Conservation (phyloP, 306 rosid genomes). For the Vigna mungo region DNA sequence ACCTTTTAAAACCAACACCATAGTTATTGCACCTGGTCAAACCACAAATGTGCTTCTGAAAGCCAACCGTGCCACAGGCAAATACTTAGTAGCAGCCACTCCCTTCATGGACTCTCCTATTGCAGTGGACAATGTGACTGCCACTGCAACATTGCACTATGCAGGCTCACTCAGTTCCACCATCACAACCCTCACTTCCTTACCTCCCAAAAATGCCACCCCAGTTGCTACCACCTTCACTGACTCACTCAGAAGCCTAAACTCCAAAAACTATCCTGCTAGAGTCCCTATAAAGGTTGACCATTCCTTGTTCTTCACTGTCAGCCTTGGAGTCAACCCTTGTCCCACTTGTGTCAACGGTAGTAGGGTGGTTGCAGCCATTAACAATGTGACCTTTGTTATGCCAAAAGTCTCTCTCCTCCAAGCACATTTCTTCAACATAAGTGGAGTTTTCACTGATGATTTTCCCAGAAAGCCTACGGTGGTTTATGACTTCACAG, state of each 20-base stretch:
- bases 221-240: conserved; percentile 56
- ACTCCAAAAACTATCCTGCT: conserved; percentile 68
- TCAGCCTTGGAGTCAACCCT: conserved; percentile 76
- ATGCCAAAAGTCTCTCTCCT: conserved; percentile 81
- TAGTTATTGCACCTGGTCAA: conserved; percentile 89
- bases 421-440: conserved; percentile 84
- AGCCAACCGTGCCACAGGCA: conserved; percentile 54
- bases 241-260: conserved; percentile 68
- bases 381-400: conserved; percentile 79
- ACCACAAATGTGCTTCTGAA: conserved; percentile 80
- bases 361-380: conserved; percentile 66
- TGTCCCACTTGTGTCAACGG: conserved; percentile 65
- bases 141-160: conserved; percentile 73
- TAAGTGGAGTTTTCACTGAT: conserved; percentile 73
- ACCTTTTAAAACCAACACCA: conserved; percentile 67
- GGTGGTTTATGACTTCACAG: conserved; percentile 64
- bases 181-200: conserved; percentile 57
- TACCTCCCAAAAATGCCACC: conserved; percentile 72
- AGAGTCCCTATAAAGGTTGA: conserved; percentile 70
- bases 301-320: conserved; percentile 77
- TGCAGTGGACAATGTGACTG: conserved; percentile 66
- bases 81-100: conserved; percentile 67
- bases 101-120: conserved; percentile 81
- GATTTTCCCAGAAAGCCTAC: conserved; percentile 79
- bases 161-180: conserved; percentile 51